Conservation (phyloP, 2,329 filamentous ascomycete species). For the Aspergillus fijiensis region DNA sequence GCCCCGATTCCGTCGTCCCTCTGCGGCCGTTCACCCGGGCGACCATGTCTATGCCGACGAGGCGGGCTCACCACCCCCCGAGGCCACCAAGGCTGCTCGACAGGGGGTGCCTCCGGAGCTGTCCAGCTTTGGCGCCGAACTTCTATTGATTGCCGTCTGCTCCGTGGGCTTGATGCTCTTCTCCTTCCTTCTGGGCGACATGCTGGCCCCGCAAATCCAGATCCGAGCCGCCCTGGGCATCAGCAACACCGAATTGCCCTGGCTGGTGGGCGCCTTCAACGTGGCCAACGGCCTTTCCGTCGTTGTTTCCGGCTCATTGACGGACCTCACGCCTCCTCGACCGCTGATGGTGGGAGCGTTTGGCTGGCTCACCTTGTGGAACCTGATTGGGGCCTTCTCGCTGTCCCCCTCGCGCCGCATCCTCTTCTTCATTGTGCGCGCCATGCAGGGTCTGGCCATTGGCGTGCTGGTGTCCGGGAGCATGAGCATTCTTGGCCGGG, state of each 20-base stretch:
- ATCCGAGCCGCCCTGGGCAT: constrained; percentile 41
- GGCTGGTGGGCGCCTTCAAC: constrained; percentile 45
- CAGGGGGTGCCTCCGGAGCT: constrained; percentile 44
- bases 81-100: background rate
- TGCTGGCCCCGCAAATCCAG: constrained; percentile 41
- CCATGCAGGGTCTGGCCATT: constrained; percentile 50
- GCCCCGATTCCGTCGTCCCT: background rate
- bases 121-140: constrained; percentile 40
- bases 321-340: constrained; percentile 44
- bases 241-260: constrained; percentile 42
- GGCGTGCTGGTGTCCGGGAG: constrained; percentile 51
- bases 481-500: constrained; percentile 49
- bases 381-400: constrained; percentile 38
- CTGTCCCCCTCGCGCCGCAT: constrained; percentile 36
- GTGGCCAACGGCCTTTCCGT: constrained; percentile 46
- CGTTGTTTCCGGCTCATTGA: constrained; percentile 38
- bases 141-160: constrained; percentile 45
- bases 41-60: constrained; percentile 16
- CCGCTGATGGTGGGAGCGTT: constrained; percentile 46
- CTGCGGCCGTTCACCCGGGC: background rate
- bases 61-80: constrained; percentile 23
- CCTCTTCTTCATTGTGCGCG: constrained; percentile 40
- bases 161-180: constrained; percentile 47
- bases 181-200: constrained; percentile 44
- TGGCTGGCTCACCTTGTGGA: constrained; percentile 45